Evolutionary conservation across 164 flowering plant genomes (phyloP).

Genomic region (Stephania japonica): DNA sequence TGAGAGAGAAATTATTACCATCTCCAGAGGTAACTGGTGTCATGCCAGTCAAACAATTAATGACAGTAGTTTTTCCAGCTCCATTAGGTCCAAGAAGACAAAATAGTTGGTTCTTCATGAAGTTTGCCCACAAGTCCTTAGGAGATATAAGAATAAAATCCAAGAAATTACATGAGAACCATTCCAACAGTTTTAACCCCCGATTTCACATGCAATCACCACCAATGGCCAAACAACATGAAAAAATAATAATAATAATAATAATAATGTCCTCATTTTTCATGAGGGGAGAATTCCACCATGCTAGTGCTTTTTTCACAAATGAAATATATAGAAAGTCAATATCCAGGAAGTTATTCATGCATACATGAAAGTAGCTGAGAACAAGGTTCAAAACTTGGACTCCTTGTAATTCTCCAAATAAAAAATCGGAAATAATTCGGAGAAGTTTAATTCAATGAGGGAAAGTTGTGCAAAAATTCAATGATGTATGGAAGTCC

Average conservation of each 20-base stretch:
- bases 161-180: neutral
- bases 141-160: constrained; percentile 3
- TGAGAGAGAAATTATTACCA: constrained; percentile 42
- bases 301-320: neutral
- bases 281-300: neutral
- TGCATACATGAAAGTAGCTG: too few species aligned
- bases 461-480: too few species aligned
- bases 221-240: too few species aligned
- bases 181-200: neutral
- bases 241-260: too few species aligned
- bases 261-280: neutral
- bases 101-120: constrained; percentile 80
- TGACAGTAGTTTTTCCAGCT: constrained; percentile 95
- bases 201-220: too few species aligned
- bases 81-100: constrained; percentile 99
- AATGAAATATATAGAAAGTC: neutral
- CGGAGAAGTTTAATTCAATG: too few species aligned
- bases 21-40: constrained; percentile 93
- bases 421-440: too few species aligned
- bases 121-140: constrained; percentile 91
- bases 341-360: too few species aligned
- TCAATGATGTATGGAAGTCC: too few species aligned
- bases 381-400: too few species aligned
- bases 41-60: constrained; percentile 92
- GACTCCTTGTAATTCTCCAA: too few species aligned